Evolutionary conservation across 768 basidiomycete species (phyloP).

Genomic region (Boletus edulis): DNA sequence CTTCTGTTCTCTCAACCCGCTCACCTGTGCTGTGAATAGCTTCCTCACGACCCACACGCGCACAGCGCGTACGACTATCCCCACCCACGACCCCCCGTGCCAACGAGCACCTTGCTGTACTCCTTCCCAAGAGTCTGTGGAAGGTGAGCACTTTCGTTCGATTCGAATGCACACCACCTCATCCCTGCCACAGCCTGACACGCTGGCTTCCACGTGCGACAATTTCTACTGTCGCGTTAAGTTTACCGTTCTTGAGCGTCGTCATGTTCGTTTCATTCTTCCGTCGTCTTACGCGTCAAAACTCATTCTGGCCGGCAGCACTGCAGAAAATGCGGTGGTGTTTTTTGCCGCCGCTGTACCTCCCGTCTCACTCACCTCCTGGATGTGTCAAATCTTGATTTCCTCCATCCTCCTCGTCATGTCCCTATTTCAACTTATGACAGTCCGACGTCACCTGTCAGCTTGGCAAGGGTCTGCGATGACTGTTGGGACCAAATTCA

Average conservation of each 20-base stretch:
- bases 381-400: conserved; percentile 68
- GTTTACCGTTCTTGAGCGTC: conserved; percentile 71
- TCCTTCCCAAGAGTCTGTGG: conserved; percentile 69
- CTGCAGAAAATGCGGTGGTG: conserved; percentile 81
- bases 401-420: conserved; percentile 69
- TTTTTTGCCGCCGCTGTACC: conserved; percentile 68
- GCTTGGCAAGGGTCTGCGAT: conserved; percentile 66
- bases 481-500: conserved; percentile 77
- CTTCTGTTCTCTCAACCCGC: background rate
- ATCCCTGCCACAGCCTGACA: conserved; percentile 51
- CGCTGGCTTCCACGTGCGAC: conserved; percentile 61
- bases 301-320: conserved; percentile 47
- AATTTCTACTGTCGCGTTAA: conserved; percentile 64
- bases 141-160: conserved; percentile 46
- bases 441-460: conserved; percentile 58
- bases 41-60: conserved; percentile 21
- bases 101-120: conserved; percentile 78
- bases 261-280: conserved; percentile 55
- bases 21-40: conserved; percentile 7
- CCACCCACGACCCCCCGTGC: conserved; percentile 23
- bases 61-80: conserved; percentile 15
- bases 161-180: conserved; percentile 2
- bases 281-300: background rate
- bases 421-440: conserved; percentile 57
- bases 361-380: conserved; percentile 59